Percentiles rank a stretch among this genome's conserved stretches.
These are phyloP conservation scores for Mucor racemosus DNA, from an alignment of 371 early-diverging fungal species.

Conservation along the genomic window DNA sequence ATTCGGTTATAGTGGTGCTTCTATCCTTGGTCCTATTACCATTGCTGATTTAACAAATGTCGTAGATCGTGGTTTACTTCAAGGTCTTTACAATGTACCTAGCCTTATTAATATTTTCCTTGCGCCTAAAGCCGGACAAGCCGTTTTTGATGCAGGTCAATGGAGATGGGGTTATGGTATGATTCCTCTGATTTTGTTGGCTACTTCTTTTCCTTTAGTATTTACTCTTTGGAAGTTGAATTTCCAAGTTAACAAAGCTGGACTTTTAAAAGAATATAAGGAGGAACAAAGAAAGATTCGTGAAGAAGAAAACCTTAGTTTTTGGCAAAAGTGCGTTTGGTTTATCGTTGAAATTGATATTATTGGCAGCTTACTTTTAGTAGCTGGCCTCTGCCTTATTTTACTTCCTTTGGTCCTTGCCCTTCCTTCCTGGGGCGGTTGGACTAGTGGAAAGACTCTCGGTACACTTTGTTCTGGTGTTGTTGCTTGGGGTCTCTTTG, in stretches of 20 bases:
- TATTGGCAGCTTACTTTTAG: slow-evolving; percentile 48
- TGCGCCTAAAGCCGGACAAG: slow-evolving; percentile 29
- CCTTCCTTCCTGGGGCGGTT: slow-evolving; percentile 44
- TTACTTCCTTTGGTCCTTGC: slow-evolving; percentile 53
- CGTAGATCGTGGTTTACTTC: slow-evolving; percentile 42
- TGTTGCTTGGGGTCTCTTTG: slow-evolving; percentile 34
- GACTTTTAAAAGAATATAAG: slow-evolving; percentile 20
- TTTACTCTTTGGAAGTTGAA: slow-evolving; percentile 24
- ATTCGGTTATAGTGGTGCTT: slow-evolving; percentile 42
- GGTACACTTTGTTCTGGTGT: slow-evolving; percentile 33
- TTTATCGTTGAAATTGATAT: slow-evolving; percentile 49
- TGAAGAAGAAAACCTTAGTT: not conserved
- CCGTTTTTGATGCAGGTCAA: slow-evolving; percentile 4
- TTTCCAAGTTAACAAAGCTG: slow-evolving; percentile 18
- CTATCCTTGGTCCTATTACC: slow-evolving; percentile 39
- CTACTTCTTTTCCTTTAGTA: slow-evolving; percentile 26
- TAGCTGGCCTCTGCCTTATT: slow-evolving; percentile 42
- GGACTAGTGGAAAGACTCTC: slow-evolving; percentile 33
- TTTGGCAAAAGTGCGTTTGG: slow-evolving; percentile 31
- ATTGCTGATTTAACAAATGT: slow-evolving; percentile 46
- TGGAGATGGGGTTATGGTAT: slow-evolving; percentile 43
- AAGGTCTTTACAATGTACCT: slow-evolving; percentile 39
- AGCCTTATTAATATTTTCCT: slow-evolving; percentile 36
- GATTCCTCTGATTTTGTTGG: slow-evolving; percentile 22
- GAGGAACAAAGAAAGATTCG: slow-evolving; percentile 7